A percentile compares a stretch with the other conserved stretches of the same genome.
Evolutionary conservation across 2,329 filamentous ascomycete species (phyloP).

Genomic region (Domatiomyces globalis): DNA sequence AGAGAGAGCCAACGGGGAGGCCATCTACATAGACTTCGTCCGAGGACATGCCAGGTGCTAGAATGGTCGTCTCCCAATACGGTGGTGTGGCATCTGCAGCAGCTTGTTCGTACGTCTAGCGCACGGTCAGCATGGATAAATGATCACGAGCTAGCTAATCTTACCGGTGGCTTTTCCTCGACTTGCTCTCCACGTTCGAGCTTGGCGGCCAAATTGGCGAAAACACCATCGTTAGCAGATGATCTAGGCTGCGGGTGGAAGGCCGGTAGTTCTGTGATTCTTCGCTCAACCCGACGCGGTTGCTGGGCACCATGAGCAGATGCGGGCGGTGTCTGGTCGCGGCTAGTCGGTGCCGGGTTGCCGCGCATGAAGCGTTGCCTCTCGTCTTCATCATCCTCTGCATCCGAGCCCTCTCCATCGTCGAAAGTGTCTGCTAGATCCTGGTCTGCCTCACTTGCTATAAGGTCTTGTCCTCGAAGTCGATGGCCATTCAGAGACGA

Average conservation of each 20-base stretch:
- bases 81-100: conserved; percentile 90
- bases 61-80: conserved; percentile 98
- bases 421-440: conserved; percentile 91
- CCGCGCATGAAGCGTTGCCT: conserved; percentile 73
- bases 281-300: conserved; percentile 27
- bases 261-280: conserved; percentile 41
- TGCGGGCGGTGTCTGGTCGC: conserved; percentile 2
- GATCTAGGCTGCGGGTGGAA: conserved; percentile 25
- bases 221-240: conserved; percentile 68
- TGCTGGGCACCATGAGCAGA: conserved; percentile 2
- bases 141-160: conserved; percentile 21
- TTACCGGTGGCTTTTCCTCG: conserved; percentile 85
- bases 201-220: conserved; percentile 85
- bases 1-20: conserved; percentile 77
- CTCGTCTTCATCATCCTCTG: conserved; percentile 63
- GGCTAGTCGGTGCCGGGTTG: conserved; percentile 25
- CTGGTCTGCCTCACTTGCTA: conserved; percentile 49
- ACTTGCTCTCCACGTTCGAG: conserved; percentile 67
- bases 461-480: conserved; percentile 39
- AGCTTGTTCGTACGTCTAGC: conserved; percentile 90
- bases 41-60: conserved; percentile 77
- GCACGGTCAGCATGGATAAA: conserved; percentile 24
- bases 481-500: conserved; percentile 49
- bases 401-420: conserved; percentile 58
- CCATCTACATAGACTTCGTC: conserved; percentile 97